Evolutionary conservation across 306 rosid genomes (phyloP), one percentile per base, ranked within the genome.

Genomic region (Leucaena leucocephala): DNA sequence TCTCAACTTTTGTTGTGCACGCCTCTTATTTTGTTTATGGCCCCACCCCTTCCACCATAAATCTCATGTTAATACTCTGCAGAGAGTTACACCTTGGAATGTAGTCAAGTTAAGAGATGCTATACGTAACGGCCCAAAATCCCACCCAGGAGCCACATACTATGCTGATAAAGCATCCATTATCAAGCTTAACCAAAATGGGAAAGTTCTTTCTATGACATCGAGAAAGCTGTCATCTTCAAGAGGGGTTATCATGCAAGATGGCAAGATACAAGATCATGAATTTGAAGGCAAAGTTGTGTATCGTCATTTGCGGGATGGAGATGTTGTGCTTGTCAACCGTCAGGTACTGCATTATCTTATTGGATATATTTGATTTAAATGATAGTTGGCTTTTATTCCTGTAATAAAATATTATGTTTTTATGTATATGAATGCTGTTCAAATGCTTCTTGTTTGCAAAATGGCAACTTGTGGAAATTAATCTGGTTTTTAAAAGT

Each of bases 41-140:
- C 21, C 15, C 54, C 76, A 2, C 16, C 13, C 35, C 55, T 59
- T 42, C 43, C 45, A 19, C 80, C 43, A 42, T 64, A 71, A 3
- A 10, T 65, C 75, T 71, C 57, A n/a, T 50, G 58, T 75, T 38
- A 57, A 72, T 73, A 65, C 78, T 52, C 33, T 88, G 79, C 86
- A 94, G 98, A 89, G 97, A 83, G 97, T 92, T 77, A 92, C 97
- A 54, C 92, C 94, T 14, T 92, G 97, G 97, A 94, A 94, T 86
- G 95, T 83, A 61, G 83, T 15, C 22, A 84, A 86, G 82, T 80
- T 94, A 80, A 90, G 95, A 84, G 84, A 88, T 58, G 91, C 97
- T 61, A 72, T 94, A 50, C 83, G 81, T 77, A 91, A 91, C 73
- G 98, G 98, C 76, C 87, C 98, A 45, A 88, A 89, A 49, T 76